Base-by-base conservation (phyloP, 1,139 yeast genomes). In the Scheffersomyces segobiensis region DNA sequence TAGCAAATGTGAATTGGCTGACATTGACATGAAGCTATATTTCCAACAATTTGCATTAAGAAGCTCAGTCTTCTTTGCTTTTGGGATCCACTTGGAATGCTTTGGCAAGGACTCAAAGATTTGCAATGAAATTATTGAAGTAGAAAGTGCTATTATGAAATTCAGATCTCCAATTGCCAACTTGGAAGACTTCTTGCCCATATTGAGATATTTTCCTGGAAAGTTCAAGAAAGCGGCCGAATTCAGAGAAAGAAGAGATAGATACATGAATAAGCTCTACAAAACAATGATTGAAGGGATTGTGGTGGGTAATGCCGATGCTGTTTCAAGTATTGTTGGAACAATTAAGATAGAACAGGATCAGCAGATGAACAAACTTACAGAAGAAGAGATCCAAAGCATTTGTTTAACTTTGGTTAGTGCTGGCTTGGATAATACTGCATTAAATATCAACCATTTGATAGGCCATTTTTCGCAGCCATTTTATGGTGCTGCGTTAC, bases 341-440 rank as follows among this genome's bases (percentile, higher is more conserved):
- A 32, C 42, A 10, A 32, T 32, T 2, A 69, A 71, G 52, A 74
- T 81, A 7, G 65, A 80, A 22, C 68, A 72, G 50, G 68, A 68
- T 10, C 21, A 56, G 32, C 20, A 49, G 8, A n/a, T 48, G 10
- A 48, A 48, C 47, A 42, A 52, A 18, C 61, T 81, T 42, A 70
- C 72, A 5, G 71, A 68, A 1, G 71, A 71, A 2, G 92, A 89
- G 65, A 70, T 88, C 53, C 80, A 80, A 56, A 85, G 91, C 53
- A 80, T 88, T 7, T 88, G 93, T 67, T 73, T 89, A 53, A 87
- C 95, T 0, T 85, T 89, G 88, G 87, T 89, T 0, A 87, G 93
- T 63, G 95, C 95, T 4, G 96, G 96, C 0, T 73, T 89, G 46
- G 95, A 89, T 67, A 89, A 90, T 60, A 85, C 89, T 0, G 89